Evolutionary conservation across 306 rosid species (phyloP), one percentile per base, ranked within the genome.

Genomic region (Medicago lupulina): DNA sequence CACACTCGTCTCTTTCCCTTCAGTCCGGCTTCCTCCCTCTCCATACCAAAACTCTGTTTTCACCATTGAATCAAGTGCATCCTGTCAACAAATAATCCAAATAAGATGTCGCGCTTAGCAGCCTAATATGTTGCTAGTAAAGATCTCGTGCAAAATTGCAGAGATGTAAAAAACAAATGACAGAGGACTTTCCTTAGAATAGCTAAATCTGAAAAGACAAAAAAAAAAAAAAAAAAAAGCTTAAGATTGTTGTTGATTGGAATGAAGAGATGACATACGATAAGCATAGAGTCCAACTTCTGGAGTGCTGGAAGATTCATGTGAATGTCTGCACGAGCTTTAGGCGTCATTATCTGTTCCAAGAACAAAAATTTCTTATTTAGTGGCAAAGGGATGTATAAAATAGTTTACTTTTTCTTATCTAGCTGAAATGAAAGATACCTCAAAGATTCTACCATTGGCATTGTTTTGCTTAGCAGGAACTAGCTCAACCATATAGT

Each of bases 251-350:
- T 79, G 53, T 71, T 76, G 21, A 50, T 71, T 67, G 36, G 51
- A 79, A 67, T 70, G 46, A 70, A 78, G 34, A 79, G 82, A 77
- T 67, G 84, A 50, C 98, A 36, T 84, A 95, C 98, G 81, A 92
- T 87, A 38, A 95, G 94, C 96, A 95, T 92, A 63, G 97, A 90
- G 71, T 95, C 97, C 88, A 95, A 85, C 86, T 95, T 95, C 84
- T 86, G 89, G 71, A 95, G 98, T 43, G 97, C 98, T 11, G 98
- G 98, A 76, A 95, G 93, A 84, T 95, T 95, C 87, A 92, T 81
- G 55, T 90, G 97, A 80, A 95, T 83, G 81, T 95, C 98, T 18
- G 90, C 90, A 31, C 98, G 97, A 39, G 92, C 90, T 86, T 89
- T 92, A 0, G 98, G 95, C 39, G 91, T 92, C 98, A 95, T 95